Evolutionary conservation across 768 basidiomycete species (phyloP), one percentile per base, ranked within the genome.

Genomic region (Phaffia australis): DNA sequence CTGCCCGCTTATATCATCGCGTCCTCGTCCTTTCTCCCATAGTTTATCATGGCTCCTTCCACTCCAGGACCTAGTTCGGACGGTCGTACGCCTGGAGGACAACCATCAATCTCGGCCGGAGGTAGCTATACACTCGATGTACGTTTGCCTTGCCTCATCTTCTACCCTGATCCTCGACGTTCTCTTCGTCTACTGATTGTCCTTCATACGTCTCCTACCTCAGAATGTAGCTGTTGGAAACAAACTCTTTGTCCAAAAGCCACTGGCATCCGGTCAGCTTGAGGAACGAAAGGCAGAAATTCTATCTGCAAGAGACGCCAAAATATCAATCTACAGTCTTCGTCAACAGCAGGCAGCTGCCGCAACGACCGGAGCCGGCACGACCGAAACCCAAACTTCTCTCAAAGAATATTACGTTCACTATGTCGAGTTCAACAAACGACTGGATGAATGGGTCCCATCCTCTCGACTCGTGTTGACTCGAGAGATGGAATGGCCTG

Each of bases 391-490:
- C 51, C 82, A 83, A 11, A 86, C 86, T 72, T 42, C 35, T 42
- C 89, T 91, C 75, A 85, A 87, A 72, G 93, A 98, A 76, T 98
- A 85, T 80, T 99, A 98, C 74, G 90, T 98, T 23, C 95, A 99
- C 74, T 99, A 94, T 86, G 91, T 97, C 72, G 85, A 89, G 70
- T 98, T 97, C 82, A 99, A 99, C 81, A 99, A 99, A 76, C 92
- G 95, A 69, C 81, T 98, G 50, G 95, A 99, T 75, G 95, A 95
- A 63, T 99, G 95, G 95, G 87, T 99, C 27, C 79, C 87, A 18
- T 89, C 88, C 19, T 86, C 88, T 0, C 84, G 94, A 50, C 82
- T 99, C 65, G 82, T 98, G 51, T 80, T 93, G 55, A 81, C 79
- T 67, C 82, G 86, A 70, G 92, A 95, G 73, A 82, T 99, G 70